Conservation (phyloP, 2,329 filamentous ascomycete species). For the Fusarium sarcochroum region DNA sequence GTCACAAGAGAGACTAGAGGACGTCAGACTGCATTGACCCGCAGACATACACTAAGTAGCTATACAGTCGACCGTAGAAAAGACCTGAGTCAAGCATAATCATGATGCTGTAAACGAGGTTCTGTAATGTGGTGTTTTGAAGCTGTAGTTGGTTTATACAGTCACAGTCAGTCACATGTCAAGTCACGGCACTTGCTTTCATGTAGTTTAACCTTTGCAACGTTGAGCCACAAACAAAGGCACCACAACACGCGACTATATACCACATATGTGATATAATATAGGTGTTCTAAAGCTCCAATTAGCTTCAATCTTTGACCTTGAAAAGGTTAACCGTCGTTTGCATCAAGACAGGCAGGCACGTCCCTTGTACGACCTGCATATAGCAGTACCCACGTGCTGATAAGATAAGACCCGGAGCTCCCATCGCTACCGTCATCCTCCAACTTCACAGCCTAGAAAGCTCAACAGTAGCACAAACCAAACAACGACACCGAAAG, state of each 20-base stretch:
- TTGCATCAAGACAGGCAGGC: background rate
- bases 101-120: background rate
- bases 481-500: constrained; percentile 12
- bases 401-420: constrained; percentile 51
- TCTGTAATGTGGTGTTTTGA: background rate
- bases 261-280: background rate
- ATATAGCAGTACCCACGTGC: constrained; percentile 44
- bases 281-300: background rate
- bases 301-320: background rate
- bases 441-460: constrained; percentile 12
- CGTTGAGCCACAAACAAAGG: constrained; percentile 19
- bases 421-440: constrained; percentile 43
- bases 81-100: constrained; percentile 15
- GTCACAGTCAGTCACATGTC: constrained; percentile 40
- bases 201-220: constrained; percentile 5
- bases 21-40: constrained; percentile 26
- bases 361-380: background rate
- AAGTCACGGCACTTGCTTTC: constrained; percentile 31
- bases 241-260: background rate
- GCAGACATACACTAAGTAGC: background rate
- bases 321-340: background rate
- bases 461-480: constrained; percentile 24
- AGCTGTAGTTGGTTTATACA: background rate
- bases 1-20: background rate
- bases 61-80: background rate